Evolutionary conservation across 768 basidiomycete species (phyloP).

Genomic region (Suillus luteus): DNA sequence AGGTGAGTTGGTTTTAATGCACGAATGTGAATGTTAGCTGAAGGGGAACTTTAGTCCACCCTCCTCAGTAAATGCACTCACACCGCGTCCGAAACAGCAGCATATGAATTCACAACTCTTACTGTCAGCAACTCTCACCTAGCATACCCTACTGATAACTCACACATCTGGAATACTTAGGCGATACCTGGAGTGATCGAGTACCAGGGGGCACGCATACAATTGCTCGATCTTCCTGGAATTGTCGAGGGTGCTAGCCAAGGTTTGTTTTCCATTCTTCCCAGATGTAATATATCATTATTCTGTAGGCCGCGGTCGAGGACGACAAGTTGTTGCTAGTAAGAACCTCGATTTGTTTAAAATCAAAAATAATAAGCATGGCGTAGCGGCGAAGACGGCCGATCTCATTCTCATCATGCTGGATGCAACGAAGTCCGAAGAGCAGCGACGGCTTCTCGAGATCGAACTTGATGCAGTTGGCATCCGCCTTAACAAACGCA

Average conservation of each 20-base stretch:
- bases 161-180: slow-evolving; percentile 35
- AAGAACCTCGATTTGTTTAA: slow-evolving; percentile 19
- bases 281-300: not conserved
- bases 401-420: slow-evolving; percentile 94
- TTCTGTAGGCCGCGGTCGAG: slow-evolving; percentile 68
- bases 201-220: slow-evolving; percentile 91
- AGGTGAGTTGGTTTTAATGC: slow-evolving; percentile 41
- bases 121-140: slow-evolving; percentile 49
- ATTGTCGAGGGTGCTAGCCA: slow-evolving; percentile 94
- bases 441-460: slow-evolving; percentile 87
- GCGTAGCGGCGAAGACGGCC: slow-evolving; percentile 78
- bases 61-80: slow-evolving; percentile 90
- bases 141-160: not conserved
- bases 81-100: slow-evolving; percentile 85
- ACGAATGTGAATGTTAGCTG: slow-evolving; percentile 10
- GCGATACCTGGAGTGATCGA: slow-evolving; percentile 98
- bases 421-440: slow-evolving; percentile 90
- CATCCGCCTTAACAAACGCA: slow-evolving; percentile 86
- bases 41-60: slow-evolving; percentile 63
- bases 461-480: slow-evolving; percentile 96
- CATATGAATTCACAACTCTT: slow-evolving; percentile 95
- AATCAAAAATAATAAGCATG: slow-evolving; percentile 15
- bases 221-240: slow-evolving; percentile 93
- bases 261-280: slow-evolving; percentile 36
- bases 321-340: slow-evolving; percentile 95